A percentile compares a stretch with the other conserved stretches of the same genome.
These are phyloP conservation scores for Blastocystis sp. DNA, from an alignment of 352 stramenopile genomes.

Conservation along the genomic window DNA sequence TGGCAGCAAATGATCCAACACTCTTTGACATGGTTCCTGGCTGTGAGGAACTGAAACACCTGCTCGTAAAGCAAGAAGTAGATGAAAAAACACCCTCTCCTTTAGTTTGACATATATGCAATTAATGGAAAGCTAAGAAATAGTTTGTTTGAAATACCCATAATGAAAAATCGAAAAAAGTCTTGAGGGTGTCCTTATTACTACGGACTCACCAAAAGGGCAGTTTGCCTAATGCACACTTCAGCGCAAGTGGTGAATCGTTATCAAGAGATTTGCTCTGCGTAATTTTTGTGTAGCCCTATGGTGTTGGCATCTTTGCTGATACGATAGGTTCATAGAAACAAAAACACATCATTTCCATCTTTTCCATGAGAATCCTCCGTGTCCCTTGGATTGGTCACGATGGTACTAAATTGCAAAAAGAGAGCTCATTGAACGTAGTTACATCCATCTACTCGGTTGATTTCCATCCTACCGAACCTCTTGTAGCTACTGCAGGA, in stretches of 20 bases:
- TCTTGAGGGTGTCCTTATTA: neutral
- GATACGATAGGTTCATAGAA: slow-evolving; percentile 63
- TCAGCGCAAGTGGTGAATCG: slow-evolving; percentile 68
- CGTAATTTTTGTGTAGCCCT: slow-evolving; percentile 58
- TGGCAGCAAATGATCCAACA: neutral
- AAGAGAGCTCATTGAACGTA: neutral
- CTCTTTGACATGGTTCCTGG: neutral
- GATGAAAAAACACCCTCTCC: neutral
- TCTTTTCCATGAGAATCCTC: slow-evolving; percentile 30
- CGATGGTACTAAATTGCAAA: slow-evolving; percentile 5
- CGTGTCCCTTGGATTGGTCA: slow-evolving; percentile 60
- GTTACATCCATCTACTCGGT: slow-evolving; percentile 59
- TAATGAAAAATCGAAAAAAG: slow-evolving; percentile 23
- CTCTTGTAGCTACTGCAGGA: slow-evolving; percentile 43
- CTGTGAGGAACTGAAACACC: neutral
- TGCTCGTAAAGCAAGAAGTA: neutral
- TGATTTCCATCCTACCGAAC: slow-evolving; percentile 54
- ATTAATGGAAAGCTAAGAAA: neutral
- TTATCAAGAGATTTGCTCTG: slow-evolving; percentile 68
- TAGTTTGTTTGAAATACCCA: neutral
- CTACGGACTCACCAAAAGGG: slow-evolving; percentile 15
- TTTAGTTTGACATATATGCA: neutral
- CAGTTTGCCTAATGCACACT: slow-evolving; percentile 68
- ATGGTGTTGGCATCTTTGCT: slow-evolving; percentile 68
- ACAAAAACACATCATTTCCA: slow-evolving; percentile 25